Base-by-base conservation (phyloP, 2,329 filamentous ascomycete species). In the Diaporthe sp. region DNA sequence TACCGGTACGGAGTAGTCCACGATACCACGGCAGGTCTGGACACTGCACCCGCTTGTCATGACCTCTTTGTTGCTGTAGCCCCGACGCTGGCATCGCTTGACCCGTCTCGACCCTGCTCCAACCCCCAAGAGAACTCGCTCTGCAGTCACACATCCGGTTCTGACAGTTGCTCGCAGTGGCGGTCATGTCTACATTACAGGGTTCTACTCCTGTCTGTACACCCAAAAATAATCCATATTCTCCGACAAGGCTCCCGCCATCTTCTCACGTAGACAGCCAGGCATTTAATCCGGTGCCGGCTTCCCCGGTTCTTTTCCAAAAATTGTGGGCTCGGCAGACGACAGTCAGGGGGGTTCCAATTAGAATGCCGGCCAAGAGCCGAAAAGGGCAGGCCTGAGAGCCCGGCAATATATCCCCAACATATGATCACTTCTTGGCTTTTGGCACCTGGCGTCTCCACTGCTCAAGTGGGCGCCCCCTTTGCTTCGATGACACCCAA, bases 391-490 rank as follows among this genome's bases (percentile, higher is more conserved):
- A 53, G 65, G 47, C 47, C 31, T n/a, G 20, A n/a, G 28, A 39
- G 44, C 47, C 47, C 17, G 17, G 47, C 31, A 53, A 53, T 68
- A 68, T 68, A 39, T 68, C 47, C 65, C 47, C 65, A 37, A 53
- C 65, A 53, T 68, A 53, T 68, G 3, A 53, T 22, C 31, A 37
- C 31, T 47, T 68, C 63, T 68, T 68, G 63, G 63, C 63, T 53
- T 25, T 31, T 53, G 47, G n/a, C 58, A 17, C 58, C 12, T n/a
- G 58, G 53, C 9, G 31, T 39, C 34, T 39, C 34, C 57, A 60
- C 31, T 60, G 31, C 31, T 31, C 31, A 31, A 31, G 31, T 31
- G 57, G 31, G 34, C 20, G 15, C 31, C 61, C 63, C 28, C 63
- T 67, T 51, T 67, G 31, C 44, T 34, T 68, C 15, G 34, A 68